Base-by-base conservation (phyloP, 2,329 filamentous ascomycete genomes). In the Epichloe glyceriae region DNA sequence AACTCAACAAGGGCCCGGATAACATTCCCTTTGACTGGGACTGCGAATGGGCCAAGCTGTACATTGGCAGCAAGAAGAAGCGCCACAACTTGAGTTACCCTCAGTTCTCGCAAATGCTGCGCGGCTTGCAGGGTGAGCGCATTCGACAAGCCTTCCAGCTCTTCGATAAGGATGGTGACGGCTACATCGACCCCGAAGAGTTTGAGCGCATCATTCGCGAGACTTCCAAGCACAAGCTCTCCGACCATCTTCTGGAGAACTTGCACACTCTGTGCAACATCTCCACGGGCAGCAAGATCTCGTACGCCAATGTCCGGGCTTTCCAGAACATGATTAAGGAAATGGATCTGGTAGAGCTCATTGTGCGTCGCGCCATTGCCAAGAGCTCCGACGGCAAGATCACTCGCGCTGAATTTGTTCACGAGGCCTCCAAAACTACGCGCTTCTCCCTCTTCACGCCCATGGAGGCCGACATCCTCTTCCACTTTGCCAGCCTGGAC, bases 291-390 rank as follows among this genome's bases (percentile, higher is more conserved):
- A 93, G 82, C 73, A 95, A 94, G 72, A 93, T 98, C 60, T 96
- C 90, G 6, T 98, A 98, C 65, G 89, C 93, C 66, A 96, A 95
- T 64, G 93, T 98, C 34, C 83, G 93, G 58, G 93, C 93, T 38
- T 98, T 98, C 73, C 90, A 95, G 73, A 98, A 98, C 67, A 84
- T 98, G 69, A 91, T 98, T 60, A 84, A 86, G 62, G 90, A 97
- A 70, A 96, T 98, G 88, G 93, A 98, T 62, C 78, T 97, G 61
- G 88, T 97, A 47, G 93, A 98, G 73, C 74, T 95, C 58, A 89
- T 98, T 63, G 80, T 98, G 57, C 83, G 88, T 58, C 88, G 88
- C 62, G 93, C 93, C 38, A 86, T 88, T 56, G 72, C 75, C 60
- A 89, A 90, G 72, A 94, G 87, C 66, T 59, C 72, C 11, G 93